A percentile compares a stretch with the other conserved stretches of the same genome.
Evolutionary conservation across 352 stramenopile species (phyloP).

Genomic region (Hyaloperonospora brassicae): DNA sequence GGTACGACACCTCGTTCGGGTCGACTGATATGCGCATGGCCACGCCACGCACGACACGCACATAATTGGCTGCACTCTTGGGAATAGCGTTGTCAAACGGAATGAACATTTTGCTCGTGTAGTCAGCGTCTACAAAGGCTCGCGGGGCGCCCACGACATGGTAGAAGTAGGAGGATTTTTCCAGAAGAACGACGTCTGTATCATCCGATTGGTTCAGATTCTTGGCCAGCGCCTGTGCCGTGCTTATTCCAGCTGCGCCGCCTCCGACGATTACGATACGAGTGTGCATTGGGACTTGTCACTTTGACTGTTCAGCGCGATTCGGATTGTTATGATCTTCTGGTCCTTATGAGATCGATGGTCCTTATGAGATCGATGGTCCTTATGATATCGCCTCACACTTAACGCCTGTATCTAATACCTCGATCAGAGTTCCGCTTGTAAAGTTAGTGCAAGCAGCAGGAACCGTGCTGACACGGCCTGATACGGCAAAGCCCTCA

Average conservation of each 20-base stretch:
- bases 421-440: no score
- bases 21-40: slow-evolving; percentile 25
- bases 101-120: slow-evolving; percentile 52
- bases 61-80: slow-evolving; percentile 23
- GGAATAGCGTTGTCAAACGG: slow-evolving; percentile 55
- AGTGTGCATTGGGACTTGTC: neutral
- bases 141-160: slow-evolving; percentile 39
- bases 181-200: slow-evolving; percentile 43
- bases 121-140: slow-evolving; percentile 45
- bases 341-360: no score
- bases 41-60: slow-evolving; percentile 34
- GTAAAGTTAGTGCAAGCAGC: no score
- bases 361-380: no score
- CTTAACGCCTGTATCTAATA: no score
- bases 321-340: no score
- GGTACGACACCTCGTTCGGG: slow-evolving; percentile 34
- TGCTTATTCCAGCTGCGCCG: slow-evolving; percentile 43
- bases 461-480: no score
- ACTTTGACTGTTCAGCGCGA: no score
- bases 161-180: slow-evolving; percentile 51
- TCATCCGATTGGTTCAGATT: slow-evolving; percentile 30
- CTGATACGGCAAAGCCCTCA: no score
- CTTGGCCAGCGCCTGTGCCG: slow-evolving; percentile 32
- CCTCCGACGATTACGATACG: slow-evolving; percentile 53
- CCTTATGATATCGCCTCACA: no score